A percentile compares a stretch with the other conserved stretches of the same genome.
phyloP scores from a whole-genome alignment of 495 filamentous ascomycete genomes.

The Saxispiralis lemnorum region DNA sequence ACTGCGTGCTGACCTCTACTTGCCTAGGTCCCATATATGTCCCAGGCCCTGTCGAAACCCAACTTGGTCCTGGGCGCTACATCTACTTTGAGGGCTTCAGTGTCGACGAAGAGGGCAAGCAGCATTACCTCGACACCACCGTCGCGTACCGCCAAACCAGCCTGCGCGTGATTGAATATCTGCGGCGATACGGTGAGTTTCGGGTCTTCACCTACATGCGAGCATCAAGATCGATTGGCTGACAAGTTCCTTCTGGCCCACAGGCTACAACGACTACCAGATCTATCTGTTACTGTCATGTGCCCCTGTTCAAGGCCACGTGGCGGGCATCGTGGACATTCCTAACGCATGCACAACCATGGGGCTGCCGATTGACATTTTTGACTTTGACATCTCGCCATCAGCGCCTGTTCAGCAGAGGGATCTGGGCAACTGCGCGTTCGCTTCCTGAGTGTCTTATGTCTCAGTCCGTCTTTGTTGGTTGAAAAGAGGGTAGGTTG shows the following conservation, averaged over 20 bases:
- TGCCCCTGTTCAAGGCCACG: conserved; percentile 79
- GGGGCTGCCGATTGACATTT: conserved; percentile 85
- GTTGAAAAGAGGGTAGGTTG: no score
- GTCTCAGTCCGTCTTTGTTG: no score
- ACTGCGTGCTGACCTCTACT: no score
- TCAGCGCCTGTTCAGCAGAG: conserved; percentile 39
- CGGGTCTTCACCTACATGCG: not conserved
- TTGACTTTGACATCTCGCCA: conserved; percentile 82
- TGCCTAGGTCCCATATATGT: conserved; percentile 50
- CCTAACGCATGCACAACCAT: conserved; percentile 72
- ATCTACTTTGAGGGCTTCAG: conserved; percentile 92
- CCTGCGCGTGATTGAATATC: conserved; percentile 69
- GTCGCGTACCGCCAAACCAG: conserved; percentile 82
- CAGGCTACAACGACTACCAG: conserved; percentile 54
- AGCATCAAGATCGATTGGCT: not conserved
- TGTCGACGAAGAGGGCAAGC: conserved; percentile 79
- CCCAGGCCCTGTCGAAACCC: conserved; percentile 80
- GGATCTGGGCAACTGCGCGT: conserved; percentile 67
- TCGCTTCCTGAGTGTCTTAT: conserved; percentile 40
- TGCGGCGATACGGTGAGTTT: conserved; percentile 56
- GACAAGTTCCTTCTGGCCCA: not conserved
- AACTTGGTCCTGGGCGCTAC: conserved; percentile 70
- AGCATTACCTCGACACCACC: conserved; percentile 84
- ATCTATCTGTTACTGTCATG: conserved; percentile 78
- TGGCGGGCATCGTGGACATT: conserved; percentile 88